Evolutionary conservation across 2,329 filamentous ascomycete species (phyloP).

Genomic region (Ophiocordyceps robertsii): DNA sequence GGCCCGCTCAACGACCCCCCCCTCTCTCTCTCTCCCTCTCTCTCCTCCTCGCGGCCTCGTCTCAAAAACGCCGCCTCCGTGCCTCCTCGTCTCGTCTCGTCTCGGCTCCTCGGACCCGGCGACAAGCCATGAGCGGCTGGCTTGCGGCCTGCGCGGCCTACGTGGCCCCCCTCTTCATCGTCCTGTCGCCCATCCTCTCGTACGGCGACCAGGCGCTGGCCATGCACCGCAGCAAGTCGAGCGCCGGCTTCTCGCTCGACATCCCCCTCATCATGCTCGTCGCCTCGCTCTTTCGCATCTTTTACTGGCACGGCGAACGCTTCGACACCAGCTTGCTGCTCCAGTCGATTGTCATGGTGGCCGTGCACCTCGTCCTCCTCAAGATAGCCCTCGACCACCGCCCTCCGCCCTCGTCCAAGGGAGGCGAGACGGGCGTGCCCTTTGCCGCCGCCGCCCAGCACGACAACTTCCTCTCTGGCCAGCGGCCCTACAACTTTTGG

Average conservation of each 20-base stretch:
- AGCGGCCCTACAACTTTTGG: constrained; percentile 67
- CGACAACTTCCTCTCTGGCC: constrained; percentile 22
- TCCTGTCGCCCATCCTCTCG: constrained; percentile 49
- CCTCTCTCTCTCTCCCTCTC: not conserved
- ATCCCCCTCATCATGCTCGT: constrained; percentile 62
- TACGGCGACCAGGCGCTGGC: constrained; percentile 53
- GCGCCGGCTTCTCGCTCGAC: constrained; percentile 56
- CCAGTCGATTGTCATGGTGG: constrained; percentile 53
- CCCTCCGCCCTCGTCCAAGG: constrained; percentile 44
- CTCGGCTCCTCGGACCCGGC: not conserved
- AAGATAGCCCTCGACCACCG: constrained; percentile 58
- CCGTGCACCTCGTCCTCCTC: constrained; percentile 47
- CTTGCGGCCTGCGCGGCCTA: constrained; percentile 37
- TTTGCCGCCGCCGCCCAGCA: constrained; percentile 42
- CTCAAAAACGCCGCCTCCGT: too few relatives aligned
- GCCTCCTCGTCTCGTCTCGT: not conserved
- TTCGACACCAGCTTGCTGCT: constrained; percentile 51
- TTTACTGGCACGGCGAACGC: constrained; percentile 55
- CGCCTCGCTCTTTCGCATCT: constrained; percentile 53
- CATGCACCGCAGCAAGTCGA: constrained; percentile 51
- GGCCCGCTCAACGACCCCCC: too few relatives aligned
- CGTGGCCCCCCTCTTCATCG: constrained; percentile 48
- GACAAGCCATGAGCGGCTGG: constrained; percentile 14
- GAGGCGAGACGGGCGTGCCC: constrained; percentile 45
- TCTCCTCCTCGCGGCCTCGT: not conserved